Evolutionary conservation across 2,329 filamentous ascomycete genomes (phyloP).

Genomic region (Fusarium multiceps): DNA sequence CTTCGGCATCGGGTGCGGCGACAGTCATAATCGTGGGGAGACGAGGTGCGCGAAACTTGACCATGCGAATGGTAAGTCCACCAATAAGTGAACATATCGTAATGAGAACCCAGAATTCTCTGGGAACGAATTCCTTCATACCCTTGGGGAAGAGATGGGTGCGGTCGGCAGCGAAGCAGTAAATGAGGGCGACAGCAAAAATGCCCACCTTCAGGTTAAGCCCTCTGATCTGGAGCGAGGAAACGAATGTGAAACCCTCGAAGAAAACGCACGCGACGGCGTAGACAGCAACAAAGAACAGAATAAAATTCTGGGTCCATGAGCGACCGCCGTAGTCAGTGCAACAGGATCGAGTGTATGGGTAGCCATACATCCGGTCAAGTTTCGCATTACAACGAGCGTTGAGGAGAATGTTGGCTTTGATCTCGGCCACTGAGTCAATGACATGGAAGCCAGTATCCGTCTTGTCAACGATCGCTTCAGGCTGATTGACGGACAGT

Average conservation of each 20-base stretch:
- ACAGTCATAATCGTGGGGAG: conserved; percentile 8
- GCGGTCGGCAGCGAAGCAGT: conserved; percentile 46
- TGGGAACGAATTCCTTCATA: conserved; percentile 38
- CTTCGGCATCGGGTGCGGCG: background rate
- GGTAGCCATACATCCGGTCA: conserved; percentile 50
- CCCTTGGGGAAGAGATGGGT: conserved; percentile 47
- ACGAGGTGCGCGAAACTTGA: conserved; percentile 25
- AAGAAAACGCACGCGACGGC: conserved; percentile 34
- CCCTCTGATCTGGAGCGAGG: conserved; percentile 16
- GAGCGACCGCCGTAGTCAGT: conserved; percentile 54
- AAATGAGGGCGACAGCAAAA: conserved; percentile 44
- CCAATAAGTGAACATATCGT: conserved; percentile 19
- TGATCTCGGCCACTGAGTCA: conserved; percentile 47
- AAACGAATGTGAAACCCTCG: conserved; percentile 31
- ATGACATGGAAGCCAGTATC: conserved; percentile 49
- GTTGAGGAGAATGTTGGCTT: conserved; percentile 61
- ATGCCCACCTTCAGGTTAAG: conserved; percentile 44
- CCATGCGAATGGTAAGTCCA: conserved; percentile 35
- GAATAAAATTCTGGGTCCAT: conserved; percentile 40
- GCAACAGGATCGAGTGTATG: conserved; percentile 65
- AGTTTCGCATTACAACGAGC: conserved; percentile 61
- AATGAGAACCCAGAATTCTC: conserved; percentile 35
- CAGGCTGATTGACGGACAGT: conserved; percentile 34
- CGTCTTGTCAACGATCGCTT: conserved; percentile 37
- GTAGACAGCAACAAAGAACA: conserved; percentile 37